Evolutionary conservation across 1,139 yeast genomes (phyloP).

Genomic region (Sporopachydermia cereana): DNA sequence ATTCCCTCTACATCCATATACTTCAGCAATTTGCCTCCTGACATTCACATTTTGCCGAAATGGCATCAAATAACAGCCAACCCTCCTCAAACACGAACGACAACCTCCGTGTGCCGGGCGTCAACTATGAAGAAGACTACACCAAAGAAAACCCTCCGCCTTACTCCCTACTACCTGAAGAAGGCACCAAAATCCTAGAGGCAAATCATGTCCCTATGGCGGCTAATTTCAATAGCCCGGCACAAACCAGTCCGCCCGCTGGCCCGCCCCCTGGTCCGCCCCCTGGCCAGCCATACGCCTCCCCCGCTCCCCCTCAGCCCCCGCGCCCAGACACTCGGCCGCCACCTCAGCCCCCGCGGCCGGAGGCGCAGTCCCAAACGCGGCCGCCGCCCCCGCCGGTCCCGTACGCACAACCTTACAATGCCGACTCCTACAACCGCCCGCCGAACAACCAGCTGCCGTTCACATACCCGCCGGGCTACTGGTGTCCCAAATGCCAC

Average conservation of each 20-base stretch:
- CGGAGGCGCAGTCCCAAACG: constrained; percentile 11
- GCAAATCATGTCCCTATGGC: not conserved
- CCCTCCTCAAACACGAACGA: not conserved
- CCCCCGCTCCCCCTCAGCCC: constrained; percentile 12
- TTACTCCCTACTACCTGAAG: constrained; percentile 3
- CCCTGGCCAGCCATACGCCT: not conserved
- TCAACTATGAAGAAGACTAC: not conserved
- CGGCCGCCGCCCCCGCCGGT: constrained; percentile 11
- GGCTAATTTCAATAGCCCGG: not conserved
- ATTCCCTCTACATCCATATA: no score
- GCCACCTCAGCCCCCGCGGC: constrained; percentile 10
- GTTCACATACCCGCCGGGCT: constrained; percentile 54
- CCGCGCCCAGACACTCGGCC: constrained; percentile 10
- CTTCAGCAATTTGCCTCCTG: no score
- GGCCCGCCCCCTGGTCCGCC: not conserved
- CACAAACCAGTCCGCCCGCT: not conserved
- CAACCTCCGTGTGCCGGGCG: constrained; percentile 2
- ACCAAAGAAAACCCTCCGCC: constrained; percentile 9
- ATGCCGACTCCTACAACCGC: constrained; percentile 9
- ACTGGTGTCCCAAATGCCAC: constrained; percentile 54
- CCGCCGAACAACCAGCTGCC: constrained; percentile 31
- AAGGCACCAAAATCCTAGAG: not conserved
- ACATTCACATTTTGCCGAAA: no score
- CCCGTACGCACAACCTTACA: constrained; percentile 12
- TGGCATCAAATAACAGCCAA: no score